Evolutionary conservation across 331 rosid genomes (phyloP).

Genomic region (Dryas integrifolia): DNA sequence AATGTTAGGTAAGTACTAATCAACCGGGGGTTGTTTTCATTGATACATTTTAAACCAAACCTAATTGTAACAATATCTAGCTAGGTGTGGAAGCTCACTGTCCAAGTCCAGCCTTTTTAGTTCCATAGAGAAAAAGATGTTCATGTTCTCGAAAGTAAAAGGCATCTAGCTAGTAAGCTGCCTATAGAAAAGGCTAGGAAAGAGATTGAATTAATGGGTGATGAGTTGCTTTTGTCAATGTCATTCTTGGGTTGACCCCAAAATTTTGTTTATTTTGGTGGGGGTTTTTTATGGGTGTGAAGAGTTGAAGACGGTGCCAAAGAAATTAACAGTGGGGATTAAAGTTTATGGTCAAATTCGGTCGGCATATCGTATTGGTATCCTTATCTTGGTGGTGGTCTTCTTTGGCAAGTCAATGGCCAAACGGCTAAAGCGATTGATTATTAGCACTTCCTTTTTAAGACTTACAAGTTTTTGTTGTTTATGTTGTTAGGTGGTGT

Average conservation of each 20-base stretch:
- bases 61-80: constrained; percentile 9
- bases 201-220: background rate
- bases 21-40: background rate
- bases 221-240: background rate
- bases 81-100: constrained; percentile 33
- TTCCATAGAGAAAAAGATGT: constrained; percentile 14
- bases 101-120: constrained; percentile 22
- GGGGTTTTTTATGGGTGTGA: background rate
- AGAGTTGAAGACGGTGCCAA: background rate
- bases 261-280: background rate
- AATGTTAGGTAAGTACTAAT: constrained; percentile 30
- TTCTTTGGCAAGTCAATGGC: constrained; percentile 17
- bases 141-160: constrained; percentile 9
- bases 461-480: background rate
- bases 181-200: constrained; percentile 10
- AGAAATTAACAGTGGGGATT: background rate
- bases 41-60: constrained; percentile 4
- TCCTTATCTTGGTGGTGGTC: background rate
- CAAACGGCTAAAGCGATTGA: constrained; percentile 6
- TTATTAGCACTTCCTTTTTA: too few species aligned
- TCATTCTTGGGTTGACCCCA: constrained; percentile 3
- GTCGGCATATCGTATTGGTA: constrained; percentile 9
- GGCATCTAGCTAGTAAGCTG: background rate
- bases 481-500: constrained; percentile 16
- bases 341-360: background rate